Percentiles rank a stretch among this genome's conserved stretches.
These are phyloP conservation scores for Leccinum pellstonianum DNA, from an alignment of 768 basidiomycete genomes.

Conservation along the genomic window DNA sequence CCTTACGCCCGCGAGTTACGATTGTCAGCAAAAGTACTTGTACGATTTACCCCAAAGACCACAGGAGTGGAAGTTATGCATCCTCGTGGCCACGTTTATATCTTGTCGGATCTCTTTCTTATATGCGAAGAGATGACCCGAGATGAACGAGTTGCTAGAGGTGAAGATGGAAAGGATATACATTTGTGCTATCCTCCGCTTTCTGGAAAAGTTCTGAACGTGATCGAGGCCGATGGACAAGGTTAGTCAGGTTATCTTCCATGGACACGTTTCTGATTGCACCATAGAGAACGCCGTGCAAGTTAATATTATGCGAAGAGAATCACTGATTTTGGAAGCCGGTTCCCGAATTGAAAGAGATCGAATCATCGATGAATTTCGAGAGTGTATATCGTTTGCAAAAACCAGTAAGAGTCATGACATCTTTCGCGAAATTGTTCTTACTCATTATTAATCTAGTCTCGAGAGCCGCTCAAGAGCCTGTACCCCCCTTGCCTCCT, in stretches of 20 bases:
- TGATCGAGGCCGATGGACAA: constrained; percentile 58
- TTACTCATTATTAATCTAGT: constrained; percentile 36
- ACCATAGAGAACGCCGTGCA: constrained; percentile 66
- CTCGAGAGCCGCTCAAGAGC: constrained; percentile 57
- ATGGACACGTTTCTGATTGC: constrained; percentile 13
- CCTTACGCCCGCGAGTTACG: constrained; percentile 78
- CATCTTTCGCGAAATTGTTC: not conserved
- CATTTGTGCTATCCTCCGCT: constrained; percentile 94
- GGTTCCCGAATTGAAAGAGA: constrained; percentile 60
- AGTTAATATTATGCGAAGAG: constrained; percentile 85
- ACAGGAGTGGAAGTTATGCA: constrained; percentile 78
- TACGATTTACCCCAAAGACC: constrained; percentile 75
- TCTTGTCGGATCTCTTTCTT: constrained; percentile 91
- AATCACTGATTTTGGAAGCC: constrained; percentile 67
- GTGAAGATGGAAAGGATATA: constrained; percentile 72
- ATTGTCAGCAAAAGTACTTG: constrained; percentile 63
- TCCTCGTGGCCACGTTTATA: constrained; percentile 74
- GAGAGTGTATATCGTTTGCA: constrained; percentile 84
- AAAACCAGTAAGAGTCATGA: constrained; percentile 51
- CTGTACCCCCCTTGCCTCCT: constrained; percentile 66
- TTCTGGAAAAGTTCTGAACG: constrained; percentile 87
- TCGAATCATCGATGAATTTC: constrained; percentile 64
- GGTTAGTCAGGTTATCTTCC: constrained; percentile 40
- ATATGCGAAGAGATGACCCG: constrained; percentile 81
- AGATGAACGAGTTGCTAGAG: constrained; percentile 53